Conservation (phyloP, 2,329 filamentous ascomycete genomes). For the Colletotrichum sp. region DNA sequence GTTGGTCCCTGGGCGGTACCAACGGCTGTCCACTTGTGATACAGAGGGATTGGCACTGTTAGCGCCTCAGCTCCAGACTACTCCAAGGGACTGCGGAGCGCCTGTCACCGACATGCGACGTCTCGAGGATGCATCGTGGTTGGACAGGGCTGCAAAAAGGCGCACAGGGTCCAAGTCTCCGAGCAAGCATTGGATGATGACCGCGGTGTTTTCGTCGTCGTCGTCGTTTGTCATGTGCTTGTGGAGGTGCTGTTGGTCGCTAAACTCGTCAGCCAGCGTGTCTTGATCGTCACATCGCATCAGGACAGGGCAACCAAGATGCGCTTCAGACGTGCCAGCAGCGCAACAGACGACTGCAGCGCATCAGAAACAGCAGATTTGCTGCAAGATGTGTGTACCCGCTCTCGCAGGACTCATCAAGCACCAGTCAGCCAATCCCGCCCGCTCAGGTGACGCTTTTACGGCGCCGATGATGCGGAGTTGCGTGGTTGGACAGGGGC, state of each 20-base stretch:
- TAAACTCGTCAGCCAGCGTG: neutral
- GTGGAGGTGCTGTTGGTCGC: neutral
- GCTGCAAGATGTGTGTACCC: slow-evolving; percentile 21
- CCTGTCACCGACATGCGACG: neutral
- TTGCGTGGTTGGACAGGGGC: slow-evolving; percentile 16
- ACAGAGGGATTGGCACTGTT: neutral
- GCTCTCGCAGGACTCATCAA: slow-evolving; percentile 16
- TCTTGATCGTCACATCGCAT: slow-evolving; percentile 13
- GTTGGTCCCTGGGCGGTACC: neutral
- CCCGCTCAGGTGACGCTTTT: slow-evolving; percentile 14
- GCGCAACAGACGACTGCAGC: neutral
- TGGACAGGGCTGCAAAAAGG: neutral
- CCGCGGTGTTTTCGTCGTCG: neutral
- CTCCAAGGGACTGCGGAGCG: neutral
- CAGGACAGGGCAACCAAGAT: neutral
- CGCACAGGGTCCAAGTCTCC: neutral
- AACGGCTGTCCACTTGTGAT: neutral
- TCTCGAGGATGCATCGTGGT: neutral
- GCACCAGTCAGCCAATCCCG: slow-evolving; percentile 14
- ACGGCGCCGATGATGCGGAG: slow-evolving; percentile 20
- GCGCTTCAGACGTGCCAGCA: neutral
- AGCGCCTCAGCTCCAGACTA: slow-evolving; percentile 6
- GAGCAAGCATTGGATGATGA: neutral
- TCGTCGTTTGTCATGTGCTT: neutral
- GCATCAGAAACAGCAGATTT: slow-evolving; percentile 19